Conservation (phyloP, 768 basidiomycete genomes). For the Boletellus ananiceps region DNA sequence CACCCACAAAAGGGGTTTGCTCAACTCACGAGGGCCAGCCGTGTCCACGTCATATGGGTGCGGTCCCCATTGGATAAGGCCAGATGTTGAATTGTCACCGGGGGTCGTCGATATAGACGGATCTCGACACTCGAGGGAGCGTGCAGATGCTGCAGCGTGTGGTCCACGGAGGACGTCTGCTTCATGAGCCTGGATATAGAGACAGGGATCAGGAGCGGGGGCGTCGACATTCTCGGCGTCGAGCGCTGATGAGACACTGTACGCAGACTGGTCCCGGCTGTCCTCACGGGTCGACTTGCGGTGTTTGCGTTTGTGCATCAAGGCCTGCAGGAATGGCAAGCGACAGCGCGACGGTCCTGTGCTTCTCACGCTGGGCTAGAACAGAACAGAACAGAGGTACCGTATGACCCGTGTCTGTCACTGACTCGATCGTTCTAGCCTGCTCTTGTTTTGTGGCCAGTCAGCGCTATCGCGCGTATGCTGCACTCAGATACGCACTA, state of each 20-base stretch:
- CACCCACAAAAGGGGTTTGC: constrained; percentile 50
- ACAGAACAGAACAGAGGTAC: neutral
- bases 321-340: neutral
- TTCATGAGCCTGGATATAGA: constrained; percentile 71
- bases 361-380: neutral
- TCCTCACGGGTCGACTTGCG: constrained; percentile 10
- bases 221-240: neutral
- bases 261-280: constrained; percentile 7
- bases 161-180: constrained; percentile 63
- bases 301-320: constrained; percentile 28
- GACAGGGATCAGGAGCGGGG: constrained; percentile 22
- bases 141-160: constrained; percentile 33
- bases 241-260: neutral
- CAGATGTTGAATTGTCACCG: constrained; percentile 23
- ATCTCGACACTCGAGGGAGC: constrained; percentile 30
- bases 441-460: neutral
- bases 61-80: constrained; percentile 33
- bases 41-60: constrained; percentile 5
- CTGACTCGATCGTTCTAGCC: neutral
- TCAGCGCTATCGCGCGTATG: neutral
- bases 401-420: neutral
- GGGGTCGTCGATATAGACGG: neutral
- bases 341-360: neutral
- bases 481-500: too few relatives aligned
- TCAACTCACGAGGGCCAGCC: neutral